These are phyloP conservation scores for Russula earlei DNA, from an alignment of 768 basidiomycete genomes.

Conservation along the genomic window DNA sequence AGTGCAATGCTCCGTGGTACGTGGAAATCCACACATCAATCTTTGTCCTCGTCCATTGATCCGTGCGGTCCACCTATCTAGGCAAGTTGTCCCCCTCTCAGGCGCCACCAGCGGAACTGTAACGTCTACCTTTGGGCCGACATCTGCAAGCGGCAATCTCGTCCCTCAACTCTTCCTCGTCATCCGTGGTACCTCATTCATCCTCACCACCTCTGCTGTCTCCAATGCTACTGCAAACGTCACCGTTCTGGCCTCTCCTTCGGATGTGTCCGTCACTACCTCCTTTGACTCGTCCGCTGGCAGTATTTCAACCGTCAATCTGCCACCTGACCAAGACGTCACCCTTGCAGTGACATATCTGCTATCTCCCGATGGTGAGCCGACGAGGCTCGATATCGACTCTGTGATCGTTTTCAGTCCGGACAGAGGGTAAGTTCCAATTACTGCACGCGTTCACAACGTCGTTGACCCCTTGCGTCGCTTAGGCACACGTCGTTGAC, in stretches of 20 bases:
- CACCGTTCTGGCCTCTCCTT: constrained; percentile 19
- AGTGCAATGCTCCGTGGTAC: constrained; percentile 11
- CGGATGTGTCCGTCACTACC: constrained; percentile 13
- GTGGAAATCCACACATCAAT: not conserved
- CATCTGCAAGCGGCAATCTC: not conserved
- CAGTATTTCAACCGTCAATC: constrained; percentile 15
- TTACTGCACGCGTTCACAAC: not conserved
- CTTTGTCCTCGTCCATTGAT: not conserved
- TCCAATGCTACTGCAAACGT: constrained; percentile 21
- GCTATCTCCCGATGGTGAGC: not conserved
- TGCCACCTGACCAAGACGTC: constrained; percentile 16
- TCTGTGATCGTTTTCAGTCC: constrained; percentile 7
- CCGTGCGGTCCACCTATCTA: not conserved
- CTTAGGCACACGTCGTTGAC: constrained; percentile 9
- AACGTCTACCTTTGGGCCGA: constrained; percentile 19
- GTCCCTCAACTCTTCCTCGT: constrained; percentile 21
- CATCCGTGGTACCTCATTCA: constrained; percentile 18
- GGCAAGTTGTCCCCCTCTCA: constrained; percentile 14
- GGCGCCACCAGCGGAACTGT: constrained; percentile 18
- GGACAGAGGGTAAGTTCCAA: constrained; percentile 1
- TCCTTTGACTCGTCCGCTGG: constrained; percentile 15
- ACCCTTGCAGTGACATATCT: constrained; percentile 19
- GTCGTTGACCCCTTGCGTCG: not conserved
- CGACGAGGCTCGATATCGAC: constrained; percentile 20
- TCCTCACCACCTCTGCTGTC: constrained; percentile 14